phyloP scores from a whole-genome alignment of 768 basidiomycete species.

The Naematelia encephala region DNA sequence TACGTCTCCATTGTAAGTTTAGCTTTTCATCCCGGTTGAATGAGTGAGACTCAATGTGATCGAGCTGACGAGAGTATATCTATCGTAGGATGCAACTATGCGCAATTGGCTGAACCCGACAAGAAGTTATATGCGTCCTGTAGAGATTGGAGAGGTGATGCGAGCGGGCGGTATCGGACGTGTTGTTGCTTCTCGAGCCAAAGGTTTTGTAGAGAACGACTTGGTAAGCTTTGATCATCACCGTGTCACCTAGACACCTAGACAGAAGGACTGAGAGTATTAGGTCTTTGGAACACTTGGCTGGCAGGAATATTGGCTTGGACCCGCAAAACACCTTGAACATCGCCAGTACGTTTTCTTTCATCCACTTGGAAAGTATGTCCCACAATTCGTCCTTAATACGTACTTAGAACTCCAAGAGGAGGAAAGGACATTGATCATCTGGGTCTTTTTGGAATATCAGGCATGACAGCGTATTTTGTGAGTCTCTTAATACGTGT shows the following conservation, averaged over 20 bases:
- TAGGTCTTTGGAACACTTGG: constrained; percentile 39
- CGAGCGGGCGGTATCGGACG: constrained; percentile 65
- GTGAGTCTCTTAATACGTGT: constrained; percentile 53
- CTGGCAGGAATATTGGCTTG: constrained; percentile 50
- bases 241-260: neutral
- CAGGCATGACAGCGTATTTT: constrained; percentile 88
- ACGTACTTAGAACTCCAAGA: constrained; percentile 51
- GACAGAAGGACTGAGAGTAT: neutral
- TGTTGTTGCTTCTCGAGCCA: constrained; percentile 61
- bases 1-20: constrained; percentile 56
- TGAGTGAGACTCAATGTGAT: too few species aligned
- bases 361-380: too few species aligned
- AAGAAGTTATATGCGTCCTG: constrained; percentile 56
- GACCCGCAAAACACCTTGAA: constrained; percentile 34
- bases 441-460: constrained; percentile 70
- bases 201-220: constrained; percentile 64
- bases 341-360: constrained; percentile 15
- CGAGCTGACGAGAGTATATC: too few species aligned
- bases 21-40: too few species aligned
- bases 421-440: constrained; percentile 71
- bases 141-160: constrained; percentile 72
- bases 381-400: too few species aligned
- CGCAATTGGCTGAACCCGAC: constrained; percentile 69
- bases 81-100: constrained; percentile 82
- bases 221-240: constrained; percentile 54